A percentile compares a stretch with the other conserved stretches of the same genome.
These are phyloP conservation scores for Chaetoceros muelleri DNA, from an alignment of 108 stramenopile species.

Conservation along the genomic window DNA sequence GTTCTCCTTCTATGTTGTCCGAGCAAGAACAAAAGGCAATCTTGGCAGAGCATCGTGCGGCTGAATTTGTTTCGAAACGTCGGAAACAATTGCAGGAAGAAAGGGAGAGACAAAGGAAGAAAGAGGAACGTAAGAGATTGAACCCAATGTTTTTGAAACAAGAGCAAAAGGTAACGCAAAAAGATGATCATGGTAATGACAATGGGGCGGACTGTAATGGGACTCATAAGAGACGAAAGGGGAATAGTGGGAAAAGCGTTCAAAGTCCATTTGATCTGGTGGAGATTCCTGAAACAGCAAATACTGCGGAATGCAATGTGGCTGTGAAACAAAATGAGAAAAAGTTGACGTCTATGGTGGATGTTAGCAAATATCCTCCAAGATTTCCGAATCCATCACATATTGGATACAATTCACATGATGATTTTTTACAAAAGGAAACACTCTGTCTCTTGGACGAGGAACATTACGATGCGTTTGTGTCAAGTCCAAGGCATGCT, in stretches of 20 bases:
- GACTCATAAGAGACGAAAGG: background rate
- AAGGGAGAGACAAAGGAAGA: conserved; percentile 31
- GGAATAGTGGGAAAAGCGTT: background rate
- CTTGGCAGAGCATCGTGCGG: conserved; percentile 40
- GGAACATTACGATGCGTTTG: background rate
- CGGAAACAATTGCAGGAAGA: conserved; percentile 27
- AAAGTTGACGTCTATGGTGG: background rate
- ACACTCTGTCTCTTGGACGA: background rate
- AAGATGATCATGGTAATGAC: background rate
- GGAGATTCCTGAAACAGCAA: background rate
- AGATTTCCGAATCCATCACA: conserved; percentile 26
- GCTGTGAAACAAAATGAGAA: background rate
- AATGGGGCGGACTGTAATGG: background rate
- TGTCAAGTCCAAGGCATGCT: background rate
- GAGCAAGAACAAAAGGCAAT: conserved; percentile 7
- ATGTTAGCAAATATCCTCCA: background rate
- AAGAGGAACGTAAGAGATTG: conserved; percentile 16
- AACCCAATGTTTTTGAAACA: background rate
- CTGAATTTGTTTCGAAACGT: conserved; percentile 38
- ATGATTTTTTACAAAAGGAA: background rate
- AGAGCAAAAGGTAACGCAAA: background rate
- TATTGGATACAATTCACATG: conserved; percentile 4
- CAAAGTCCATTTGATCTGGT: background rate
- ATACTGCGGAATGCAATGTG: background rate
- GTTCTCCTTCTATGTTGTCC: background rate